These are phyloP conservation scores for Fusarium aywerte DNA, from an alignment of 2,329 filamentous ascomycete genomes.

Conservation along the genomic window DNA sequence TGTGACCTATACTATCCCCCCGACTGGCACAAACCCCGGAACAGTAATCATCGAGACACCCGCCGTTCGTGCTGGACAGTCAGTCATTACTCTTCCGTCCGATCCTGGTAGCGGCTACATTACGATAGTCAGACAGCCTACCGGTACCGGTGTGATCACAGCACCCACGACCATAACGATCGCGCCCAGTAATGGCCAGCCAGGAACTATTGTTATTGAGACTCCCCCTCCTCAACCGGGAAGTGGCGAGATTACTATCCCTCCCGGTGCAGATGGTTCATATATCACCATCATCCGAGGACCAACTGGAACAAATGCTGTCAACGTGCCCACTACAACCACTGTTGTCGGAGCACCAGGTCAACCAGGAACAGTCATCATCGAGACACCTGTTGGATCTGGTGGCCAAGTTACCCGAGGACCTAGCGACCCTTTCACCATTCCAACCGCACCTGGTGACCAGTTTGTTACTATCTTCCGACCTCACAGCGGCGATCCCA, in stretches of 20 bases:
- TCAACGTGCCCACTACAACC: conserved; percentile 22
- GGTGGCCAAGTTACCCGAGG: conserved; percentile 11
- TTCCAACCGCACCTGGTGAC: conserved; percentile 15
- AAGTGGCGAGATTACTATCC: conserved; percentile 26
- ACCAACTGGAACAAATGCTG: conserved; percentile 24
- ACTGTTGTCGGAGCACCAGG: conserved; percentile 23
- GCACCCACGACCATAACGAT: conserved; percentile 33
- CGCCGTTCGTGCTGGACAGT: conserved; percentile 17
- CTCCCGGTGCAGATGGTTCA: conserved; percentile 20
- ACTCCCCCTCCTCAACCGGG: conserved; percentile 22
- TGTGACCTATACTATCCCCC: conserved; percentile 25
- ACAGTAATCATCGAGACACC: conserved; percentile 34
- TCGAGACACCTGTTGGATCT: conserved; percentile 24
- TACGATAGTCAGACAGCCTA: conserved; percentile 23
- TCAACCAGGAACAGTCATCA: conserved; percentile 31
- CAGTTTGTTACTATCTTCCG: conserved; percentile 27
- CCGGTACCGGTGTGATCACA: conserved; percentile 16
- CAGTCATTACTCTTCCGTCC: conserved; percentile 27
- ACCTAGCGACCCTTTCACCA: conserved; percentile 19
- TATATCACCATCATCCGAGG: conserved; percentile 25
- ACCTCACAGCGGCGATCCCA: conserved; percentile 33
- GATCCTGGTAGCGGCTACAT: conserved; percentile 33
- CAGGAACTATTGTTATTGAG: conserved; percentile 34
- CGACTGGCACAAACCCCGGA: conserved; percentile 17
- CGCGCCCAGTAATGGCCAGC: conserved; percentile 1